A percentile compares a stretch with the other conserved stretches of the same genome.
Conservation (phyloP, 2,329 filamentous ascomycete genomes). For the Hirsutella thompsonii region DNA sequence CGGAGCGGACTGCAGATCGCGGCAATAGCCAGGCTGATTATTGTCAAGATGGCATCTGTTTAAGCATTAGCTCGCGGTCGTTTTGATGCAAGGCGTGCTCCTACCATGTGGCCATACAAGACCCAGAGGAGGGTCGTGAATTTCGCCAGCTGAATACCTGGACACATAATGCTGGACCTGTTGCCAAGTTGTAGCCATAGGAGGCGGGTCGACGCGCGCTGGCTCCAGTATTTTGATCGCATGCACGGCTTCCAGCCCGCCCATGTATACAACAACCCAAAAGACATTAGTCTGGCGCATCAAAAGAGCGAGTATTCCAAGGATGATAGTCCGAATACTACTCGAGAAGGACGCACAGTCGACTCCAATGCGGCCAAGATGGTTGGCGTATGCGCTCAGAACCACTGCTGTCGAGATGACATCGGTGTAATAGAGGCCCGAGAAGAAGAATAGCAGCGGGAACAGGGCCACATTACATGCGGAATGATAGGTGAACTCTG, state of each 20-base stretch:
- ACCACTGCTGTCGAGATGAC: conserved; percentile 69
- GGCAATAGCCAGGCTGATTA: conserved; percentile 51
- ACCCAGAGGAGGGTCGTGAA: conserved; percentile 41
- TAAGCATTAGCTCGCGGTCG: neutral
- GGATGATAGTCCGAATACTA: conserved; percentile 30
- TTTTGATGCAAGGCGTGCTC: conserved; percentile 1
- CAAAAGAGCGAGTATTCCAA: conserved; percentile 54
- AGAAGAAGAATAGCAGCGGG: conserved; percentile 91
- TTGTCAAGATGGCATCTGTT: conserved; percentile 40
- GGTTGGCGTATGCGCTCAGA: conserved; percentile 51
- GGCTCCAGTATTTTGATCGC: conserved; percentile 32
- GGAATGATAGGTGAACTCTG: conserved; percentile 39
- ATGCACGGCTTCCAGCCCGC: conserved; percentile 43
- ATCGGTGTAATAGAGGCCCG: conserved; percentile 89
- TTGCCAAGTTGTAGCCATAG: conserved; percentile 16
- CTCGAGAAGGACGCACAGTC: conserved; percentile 19
- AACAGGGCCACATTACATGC: conserved; percentile 75
- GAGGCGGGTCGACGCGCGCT: conserved; percentile 14
- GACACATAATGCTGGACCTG: conserved; percentile 24
- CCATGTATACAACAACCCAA: conserved; percentile 75
- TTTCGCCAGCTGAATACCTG: conserved; percentile 34
- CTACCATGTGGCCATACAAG: conserved; percentile 37
- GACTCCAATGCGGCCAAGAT: conserved; percentile 30
- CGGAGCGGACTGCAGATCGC: conserved; percentile 33
- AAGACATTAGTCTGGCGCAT: conserved; percentile 97